phyloP scores from a whole-genome alignment of 768 basidiomycete genomes.

The Phanerodontia chrysosporium region DNA sequence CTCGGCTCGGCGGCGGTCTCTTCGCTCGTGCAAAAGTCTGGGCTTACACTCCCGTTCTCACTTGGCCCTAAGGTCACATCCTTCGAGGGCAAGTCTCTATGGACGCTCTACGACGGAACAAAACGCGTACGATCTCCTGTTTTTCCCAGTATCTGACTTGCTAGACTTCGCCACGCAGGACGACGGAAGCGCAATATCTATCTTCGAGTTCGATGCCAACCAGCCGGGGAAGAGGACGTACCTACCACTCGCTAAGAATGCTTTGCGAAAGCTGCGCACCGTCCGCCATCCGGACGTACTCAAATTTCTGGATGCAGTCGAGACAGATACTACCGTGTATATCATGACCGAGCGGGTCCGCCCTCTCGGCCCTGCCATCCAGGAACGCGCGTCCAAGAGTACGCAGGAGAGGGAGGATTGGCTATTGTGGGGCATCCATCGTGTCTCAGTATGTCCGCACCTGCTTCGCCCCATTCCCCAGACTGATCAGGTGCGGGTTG shows the following conservation, averaged over 20 bases:
- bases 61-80: slow-evolving; percentile 70
- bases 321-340: slow-evolving; percentile 82
- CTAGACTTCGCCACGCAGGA: slow-evolving; percentile 50
- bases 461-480: background rate
- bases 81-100: slow-evolving; percentile 67
- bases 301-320: slow-evolving; percentile 91
- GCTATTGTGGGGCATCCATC: slow-evolving; percentile 90
- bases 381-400: slow-evolving; percentile 57
- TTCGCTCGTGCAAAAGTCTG: slow-evolving; percentile 89
- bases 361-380: slow-evolving; percentile 61
- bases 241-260: slow-evolving; percentile 80
- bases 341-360: slow-evolving; percentile 94
- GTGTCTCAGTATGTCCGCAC: slow-evolving; percentile 67
- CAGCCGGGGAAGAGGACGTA: slow-evolving; percentile 53
- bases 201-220: slow-evolving; percentile 88
- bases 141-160: slow-evolving; percentile 3
- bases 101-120: slow-evolving; percentile 82
- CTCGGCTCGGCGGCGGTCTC: slow-evolving; percentile 86
- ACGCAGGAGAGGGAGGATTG: slow-evolving; percentile 78
- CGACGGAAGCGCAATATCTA: slow-evolving; percentile 77
- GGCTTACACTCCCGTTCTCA: slow-evolving; percentile 83
- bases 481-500: slow-evolving; percentile 6
- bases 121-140: slow-evolving; percentile 60
- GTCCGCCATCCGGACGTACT: slow-evolving; percentile 95
- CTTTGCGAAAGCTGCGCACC: slow-evolving; percentile 83